Percentiles rank a stretch among this genome's conserved stretches.
phyloP scores from a whole-genome alignment of 345 rosid genomes.

The Acer saccharum region DNA sequence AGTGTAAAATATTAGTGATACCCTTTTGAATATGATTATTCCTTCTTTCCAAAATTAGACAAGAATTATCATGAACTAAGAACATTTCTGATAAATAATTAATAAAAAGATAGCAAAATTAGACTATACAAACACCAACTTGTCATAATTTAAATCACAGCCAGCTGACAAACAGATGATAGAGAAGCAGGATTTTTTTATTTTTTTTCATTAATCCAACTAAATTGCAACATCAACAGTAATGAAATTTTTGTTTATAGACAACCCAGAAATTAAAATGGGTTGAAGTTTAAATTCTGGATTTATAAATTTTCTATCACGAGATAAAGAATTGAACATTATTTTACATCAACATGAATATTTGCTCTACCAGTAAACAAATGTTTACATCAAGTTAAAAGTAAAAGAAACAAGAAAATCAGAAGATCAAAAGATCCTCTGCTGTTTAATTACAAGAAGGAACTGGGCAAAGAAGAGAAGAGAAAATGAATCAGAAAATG shows the following conservation, averaged over 20 bases:
- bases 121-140: no score
- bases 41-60: no score
- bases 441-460: slow-evolving; percentile 18
- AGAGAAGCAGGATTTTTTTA: background rate
- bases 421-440: background rate
- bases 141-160: no score
- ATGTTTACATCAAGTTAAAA: background rate
- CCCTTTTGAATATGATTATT: no score
- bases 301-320: background rate
- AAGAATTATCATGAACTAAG: no score
- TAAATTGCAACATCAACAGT: background rate
- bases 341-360: background rate
- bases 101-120: no score
- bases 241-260: background rate
- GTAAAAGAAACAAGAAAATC: background rate
- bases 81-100: no score
- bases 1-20: no score
- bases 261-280: no score
- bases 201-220: background rate
- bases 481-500: slow-evolving; percentile 52
- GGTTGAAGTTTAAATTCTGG: background rate
- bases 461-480: background rate
- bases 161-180: background rate
- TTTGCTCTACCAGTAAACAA: background rate
- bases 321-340: slow-evolving; percentile 10